Conservation (phyloP, 345 rosid genomes). For the Euphorbia pulcherrima region DNA sequence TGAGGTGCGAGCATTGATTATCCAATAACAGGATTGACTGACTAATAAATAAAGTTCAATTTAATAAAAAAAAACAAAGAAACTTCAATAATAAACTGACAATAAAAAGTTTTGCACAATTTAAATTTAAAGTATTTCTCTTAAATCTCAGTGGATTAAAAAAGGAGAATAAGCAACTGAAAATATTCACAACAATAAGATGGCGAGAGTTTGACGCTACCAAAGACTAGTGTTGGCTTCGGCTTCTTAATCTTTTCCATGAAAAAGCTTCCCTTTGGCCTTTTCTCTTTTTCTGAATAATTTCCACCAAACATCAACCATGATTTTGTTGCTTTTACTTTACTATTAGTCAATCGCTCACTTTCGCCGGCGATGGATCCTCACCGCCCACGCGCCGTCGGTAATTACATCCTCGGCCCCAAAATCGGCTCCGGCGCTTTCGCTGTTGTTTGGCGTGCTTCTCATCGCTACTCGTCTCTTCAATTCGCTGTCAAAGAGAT, state of each 20-base stretch:
- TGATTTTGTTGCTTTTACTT: not conserved
- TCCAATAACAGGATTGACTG: no score
- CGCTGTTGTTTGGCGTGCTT: conserved; percentile 65
- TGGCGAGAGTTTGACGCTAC: no score
- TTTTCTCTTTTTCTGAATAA: not conserved
- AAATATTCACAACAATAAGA: not conserved
- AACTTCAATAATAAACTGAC: no score
- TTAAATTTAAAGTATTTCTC: no score
- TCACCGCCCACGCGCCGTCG: conserved; percentile 39
- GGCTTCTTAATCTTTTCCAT: conserved; percentile 38
- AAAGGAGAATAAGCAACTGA: not conserved
- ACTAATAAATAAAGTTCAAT: no score
- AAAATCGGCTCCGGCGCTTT: conserved; percentile 75
- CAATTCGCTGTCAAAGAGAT: conserved; percentile 76
- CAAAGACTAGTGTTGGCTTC: not conserved
- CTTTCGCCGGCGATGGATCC: conserved; percentile 35
- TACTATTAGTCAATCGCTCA: not conserved
- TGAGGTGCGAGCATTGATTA: no score
- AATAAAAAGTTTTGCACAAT: no score
- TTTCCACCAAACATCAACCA: conserved; percentile 5
- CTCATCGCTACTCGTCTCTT: conserved; percentile 46
- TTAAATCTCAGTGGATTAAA: no score
- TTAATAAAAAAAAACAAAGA: no score
- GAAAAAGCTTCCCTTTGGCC: not conserved
- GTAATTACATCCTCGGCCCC: conserved; percentile 65